Conservation (phyloP, 2,329 filamentous ascomycete genomes). For the Paraphoma chrysanthemicola region DNA sequence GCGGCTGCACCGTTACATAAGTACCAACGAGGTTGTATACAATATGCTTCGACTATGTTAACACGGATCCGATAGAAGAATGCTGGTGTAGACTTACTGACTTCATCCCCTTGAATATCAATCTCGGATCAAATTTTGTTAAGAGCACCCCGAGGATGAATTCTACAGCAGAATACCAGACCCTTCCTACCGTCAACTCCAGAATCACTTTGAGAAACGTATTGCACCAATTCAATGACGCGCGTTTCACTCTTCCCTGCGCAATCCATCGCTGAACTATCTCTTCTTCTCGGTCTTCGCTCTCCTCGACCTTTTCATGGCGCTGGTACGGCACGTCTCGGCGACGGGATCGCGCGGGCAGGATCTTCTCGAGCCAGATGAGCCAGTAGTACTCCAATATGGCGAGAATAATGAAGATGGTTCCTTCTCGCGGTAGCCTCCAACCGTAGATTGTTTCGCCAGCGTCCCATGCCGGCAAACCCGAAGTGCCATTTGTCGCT, state of each 20-base stretch:
- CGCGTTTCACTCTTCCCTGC: conserved; percentile 16
- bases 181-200: conserved; percentile 14
- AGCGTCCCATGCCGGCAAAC: neutral
- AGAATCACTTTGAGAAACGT: conserved; percentile 24
- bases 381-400: conserved; percentile 20
- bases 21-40: neutral
- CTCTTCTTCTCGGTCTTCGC: conserved; percentile 21
- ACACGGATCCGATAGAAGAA: neutral
- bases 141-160: conserved; percentile 8
- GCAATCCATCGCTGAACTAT: conserved; percentile 25
- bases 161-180: conserved; percentile 2
- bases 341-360: conserved; percentile 14
- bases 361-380: conserved; percentile 13
- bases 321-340: neutral
- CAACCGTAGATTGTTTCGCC: conserved; percentile 10
- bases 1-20: conserved; percentile 5
- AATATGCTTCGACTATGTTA: conserved; percentile 7
- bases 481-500: neutral
- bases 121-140: neutral
- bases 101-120: neutral
- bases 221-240: conserved; percentile 23
- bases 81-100: conserved; percentile 4
- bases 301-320: conserved; percentile 9
- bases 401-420: conserved; percentile 3
- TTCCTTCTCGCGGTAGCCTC: conserved; percentile 6